Base-by-base conservation (phyloP, 768 basidiomycete genomes). In the Lactarius hengduanensis region DNA sequence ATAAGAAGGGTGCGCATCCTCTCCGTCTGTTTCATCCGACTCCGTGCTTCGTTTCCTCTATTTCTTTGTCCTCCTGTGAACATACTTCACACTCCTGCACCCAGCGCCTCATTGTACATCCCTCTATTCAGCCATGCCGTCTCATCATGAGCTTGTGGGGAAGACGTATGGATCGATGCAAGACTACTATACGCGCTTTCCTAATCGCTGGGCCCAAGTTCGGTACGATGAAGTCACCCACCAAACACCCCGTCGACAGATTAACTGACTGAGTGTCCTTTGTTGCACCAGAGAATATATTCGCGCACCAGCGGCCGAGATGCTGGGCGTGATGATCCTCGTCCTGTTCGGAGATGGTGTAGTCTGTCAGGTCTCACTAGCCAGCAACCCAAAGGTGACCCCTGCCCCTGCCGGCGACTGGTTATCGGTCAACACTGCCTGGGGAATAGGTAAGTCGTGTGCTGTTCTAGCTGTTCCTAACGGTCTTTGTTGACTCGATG, bases 371-470 rank as follows among this genome's bases (percentile, higher is more conserved):
- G 65, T 66, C 40, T 55, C 43, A 8, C 61, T 62, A 7, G 47
- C 28, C 41, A 34, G 58, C 32, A 70, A 61, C 60, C 10, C 69
- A 4, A 63, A 28, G n/a, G 71, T 73, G 4, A 30, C 71, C 2
- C 2, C 71, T 1, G 26, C 62, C 20, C 69, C 57, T 1, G 66
- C 68, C 47, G 72, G 72, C 2, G 72, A 64, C 41, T 68, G 61
- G 41, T 55, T 68, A 2, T 70, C 69, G 2, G 13, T 70, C 34
- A 68, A 58, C 45, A 32, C 68, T 57, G 67, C 62, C 30, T 70
- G 69, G 69, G 69, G 62, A 5, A 30, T 47, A 15, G 66, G 69
- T 68, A 36, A 16, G 61, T 58, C 15, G 28, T 28, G 7, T 13
- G 6, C 16, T 20, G 9, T 16, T 40, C 38, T n/a, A 16, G 38